These are phyloP conservation scores for Salvia rosmarinus DNA, from an alignment of 257 asterid species.

Conservation along the genomic window DNA sequence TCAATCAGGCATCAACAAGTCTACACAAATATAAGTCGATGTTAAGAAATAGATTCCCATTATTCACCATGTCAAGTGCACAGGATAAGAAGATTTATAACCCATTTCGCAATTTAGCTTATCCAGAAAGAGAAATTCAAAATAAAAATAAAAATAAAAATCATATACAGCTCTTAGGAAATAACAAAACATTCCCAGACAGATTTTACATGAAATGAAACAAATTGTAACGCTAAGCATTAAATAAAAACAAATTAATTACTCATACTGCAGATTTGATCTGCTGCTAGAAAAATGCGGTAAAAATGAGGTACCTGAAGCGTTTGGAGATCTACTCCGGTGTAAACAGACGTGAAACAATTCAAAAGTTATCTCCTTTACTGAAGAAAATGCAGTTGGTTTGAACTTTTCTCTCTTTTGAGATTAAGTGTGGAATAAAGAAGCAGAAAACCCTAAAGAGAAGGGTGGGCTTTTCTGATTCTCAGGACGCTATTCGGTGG, in stretches of 20 bases:
- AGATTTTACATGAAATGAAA: constrained; percentile 24
- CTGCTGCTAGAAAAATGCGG: constrained; percentile 31
- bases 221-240: neutral
- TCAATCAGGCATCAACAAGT: constrained; percentile 14
- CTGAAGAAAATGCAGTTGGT: constrained; percentile 7
- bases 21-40: constrained; percentile 1
- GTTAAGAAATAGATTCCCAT: neutral
- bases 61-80: constrained; percentile 2
- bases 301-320: constrained; percentile 36
- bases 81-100: neutral
- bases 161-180: neutral
- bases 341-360: constrained; percentile 21
- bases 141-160: neutral
- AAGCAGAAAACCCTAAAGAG: constrained; percentile 32
- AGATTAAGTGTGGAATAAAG: neutral
- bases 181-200: neutral
- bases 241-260: neutral
- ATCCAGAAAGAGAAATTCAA: constrained; percentile 16
- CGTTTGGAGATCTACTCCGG: constrained; percentile 45
- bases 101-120: constrained; percentile 11
- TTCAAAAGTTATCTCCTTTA: constrained; percentile 19
- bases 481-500: constrained; percentile 42
- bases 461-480: constrained; percentile 42
- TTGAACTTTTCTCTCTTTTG: constrained; percentile 8
- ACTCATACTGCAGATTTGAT: constrained; percentile 5